Percentiles rank a stretch among this genome's conserved stretches.
phyloP scores from a whole-genome alignment of 2,329 filamentous ascomycete genomes.

The Cytospora schulzeri region DNA sequence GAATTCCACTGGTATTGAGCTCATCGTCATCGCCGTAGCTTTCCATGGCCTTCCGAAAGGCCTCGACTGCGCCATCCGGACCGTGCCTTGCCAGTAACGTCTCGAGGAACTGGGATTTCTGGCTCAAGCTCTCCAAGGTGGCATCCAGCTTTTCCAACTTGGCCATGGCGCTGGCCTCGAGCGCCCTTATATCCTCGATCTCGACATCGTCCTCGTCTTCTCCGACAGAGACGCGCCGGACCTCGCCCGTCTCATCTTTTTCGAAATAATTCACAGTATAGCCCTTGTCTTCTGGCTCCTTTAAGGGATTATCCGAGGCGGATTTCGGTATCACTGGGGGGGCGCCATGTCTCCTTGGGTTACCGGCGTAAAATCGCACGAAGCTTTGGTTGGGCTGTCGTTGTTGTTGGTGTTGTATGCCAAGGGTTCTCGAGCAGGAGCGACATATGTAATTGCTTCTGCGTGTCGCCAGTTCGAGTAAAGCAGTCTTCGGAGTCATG shows the following conservation, averaged over 20 bases:
- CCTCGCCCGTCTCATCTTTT: constrained; percentile 21
- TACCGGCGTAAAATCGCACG: constrained; percentile 19
- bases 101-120: constrained; percentile 15
- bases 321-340: neutral
- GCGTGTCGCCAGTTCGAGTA: constrained; percentile 25
- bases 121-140: constrained; percentile 15
- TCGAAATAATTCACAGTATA: constrained; percentile 24
- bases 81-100: constrained; percentile 22
- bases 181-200: constrained; percentile 76
- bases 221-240: constrained; percentile 13
- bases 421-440: constrained; percentile 19
- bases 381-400: constrained; percentile 7
- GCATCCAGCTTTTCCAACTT: constrained; percentile 31
- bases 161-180: constrained; percentile 64
- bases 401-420: constrained; percentile 1
- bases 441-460: constrained; percentile 24
- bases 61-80: constrained; percentile 23
- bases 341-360: neutral
- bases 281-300: neutral
- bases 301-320: neutral
- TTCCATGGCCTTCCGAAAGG: constrained; percentile 19
- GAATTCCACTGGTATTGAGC: neutral
- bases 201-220: constrained; percentile 58
- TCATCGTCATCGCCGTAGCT: constrained; percentile 13
- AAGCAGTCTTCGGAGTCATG: constrained; percentile 27